Evolutionary conservation across 1,139 yeast species (phyloP), one percentile per base, ranked within the genome.

Genomic region (Suhomyces yuchorum): DNA sequence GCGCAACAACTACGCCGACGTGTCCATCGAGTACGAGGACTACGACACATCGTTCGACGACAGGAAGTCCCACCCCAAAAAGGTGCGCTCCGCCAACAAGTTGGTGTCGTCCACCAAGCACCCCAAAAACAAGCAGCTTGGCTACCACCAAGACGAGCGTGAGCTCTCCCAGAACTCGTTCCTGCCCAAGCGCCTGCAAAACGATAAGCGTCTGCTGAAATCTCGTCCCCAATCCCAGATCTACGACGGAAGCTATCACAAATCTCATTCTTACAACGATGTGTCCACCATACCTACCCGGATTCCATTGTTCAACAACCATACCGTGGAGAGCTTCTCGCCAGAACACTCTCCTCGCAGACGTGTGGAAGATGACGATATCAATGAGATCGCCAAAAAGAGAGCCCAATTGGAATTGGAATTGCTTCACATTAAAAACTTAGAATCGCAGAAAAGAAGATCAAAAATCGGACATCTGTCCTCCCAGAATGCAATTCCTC

Each of bases 401-500:
- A 63, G 73, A 49, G 73, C 68, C 20, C 75, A 71, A 51, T 65
- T 75, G 42, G 79, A 75, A 54, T 51, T 67, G 55, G 78, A 73
- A 52, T 60, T 74, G 39, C 67, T 68, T 45, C 70, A 68, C 37
- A 63, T 75, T 52, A 72, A 66, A 49, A 66, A 69, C 43, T 59
- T 74, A 51, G 77, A 73, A 53, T 57, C 62, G 34, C 59, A 59
- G 45, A 54, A 59, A 53, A 55, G 59, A 47, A 49, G 51, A 22
- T 38, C 50, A 9, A 43, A 30, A 40, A 43, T 40, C 11, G 40
- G 42, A 8, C 22, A 17, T 14, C 14, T 24, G 18, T 15, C 18
- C 35, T 30, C 46, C 38, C 41, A 40, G 12, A 19, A 14, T 18
- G 32, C 14, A 12, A 39, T 36, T 34, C 47, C 43, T 4, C 47